Evolutionary conservation across 495 filamentous ascomycete species (phyloP).

Genomic region (Aspergillus avenaceus): DNA sequence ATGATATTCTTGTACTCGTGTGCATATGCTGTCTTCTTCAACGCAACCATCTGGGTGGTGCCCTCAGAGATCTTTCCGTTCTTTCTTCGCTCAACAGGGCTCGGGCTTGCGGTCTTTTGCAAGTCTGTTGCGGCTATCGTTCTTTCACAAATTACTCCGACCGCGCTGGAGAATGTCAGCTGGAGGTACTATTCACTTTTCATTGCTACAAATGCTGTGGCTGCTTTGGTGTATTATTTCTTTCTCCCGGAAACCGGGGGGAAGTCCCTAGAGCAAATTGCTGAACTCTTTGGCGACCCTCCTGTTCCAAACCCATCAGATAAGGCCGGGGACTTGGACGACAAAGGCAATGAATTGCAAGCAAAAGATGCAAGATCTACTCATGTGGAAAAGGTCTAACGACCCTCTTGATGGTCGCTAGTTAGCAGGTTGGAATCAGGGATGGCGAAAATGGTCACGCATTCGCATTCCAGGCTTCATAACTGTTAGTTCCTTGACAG

Average conservation of each 20-base stretch:
- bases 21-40: constrained; percentile 27
- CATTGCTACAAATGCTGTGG: constrained; percentile 27
- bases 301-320: not conserved
- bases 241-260: constrained; percentile 45
- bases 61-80: constrained; percentile 17
- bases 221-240: constrained; percentile 36
- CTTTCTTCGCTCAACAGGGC: constrained; percentile 13
- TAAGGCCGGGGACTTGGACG: not conserved
- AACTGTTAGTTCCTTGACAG: constrained; percentile 10
- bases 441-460: no score
- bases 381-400: constrained; percentile 7
- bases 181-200: constrained; percentile 41
- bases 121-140: constrained; percentile 21
- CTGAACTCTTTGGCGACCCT: constrained; percentile 40
- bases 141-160: constrained; percentile 37
- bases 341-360: not conserved
- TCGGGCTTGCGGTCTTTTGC: constrained; percentile 17
- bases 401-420: not conserved
- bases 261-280: constrained; percentile 43
- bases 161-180: constrained; percentile 29
- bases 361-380: constrained; percentile 4
- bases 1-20: constrained; percentile 21
- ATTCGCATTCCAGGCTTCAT: no score
- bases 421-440: no score
- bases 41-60: constrained; percentile 20